Evolutionary conservation across 805 yeast species (phyloP).

Genomic region (Babjeviella inositovora): DNA sequence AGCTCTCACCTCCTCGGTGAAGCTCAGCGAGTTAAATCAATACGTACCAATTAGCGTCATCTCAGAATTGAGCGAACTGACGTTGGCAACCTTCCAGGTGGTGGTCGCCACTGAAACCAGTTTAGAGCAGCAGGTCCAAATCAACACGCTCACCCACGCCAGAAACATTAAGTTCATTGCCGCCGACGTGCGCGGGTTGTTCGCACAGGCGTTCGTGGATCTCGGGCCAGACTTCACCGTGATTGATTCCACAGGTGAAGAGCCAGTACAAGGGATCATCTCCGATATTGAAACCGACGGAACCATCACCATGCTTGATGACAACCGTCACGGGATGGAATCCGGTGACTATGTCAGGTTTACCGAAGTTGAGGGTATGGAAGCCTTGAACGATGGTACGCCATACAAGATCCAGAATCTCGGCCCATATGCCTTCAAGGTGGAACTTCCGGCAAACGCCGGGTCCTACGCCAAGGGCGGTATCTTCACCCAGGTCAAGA

Average conservation of each 20-base stretch:
- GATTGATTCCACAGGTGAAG: conserved; percentile 84
- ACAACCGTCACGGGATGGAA: conserved; percentile 82
- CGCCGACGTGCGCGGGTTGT: conserved; percentile 74
- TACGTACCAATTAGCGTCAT: conserved; percentile 78
- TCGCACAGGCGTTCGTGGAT: conserved; percentile 82
- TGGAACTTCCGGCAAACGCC: conserved; percentile 33
- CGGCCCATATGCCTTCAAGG: conserved; percentile 89
- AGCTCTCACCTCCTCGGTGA: conserved; percentile 53
- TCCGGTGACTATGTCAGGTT: conserved; percentile 87
- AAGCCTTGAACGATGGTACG: conserved; percentile 54
- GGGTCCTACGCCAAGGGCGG: conserved; percentile 77
- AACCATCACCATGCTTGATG: conserved; percentile 86
- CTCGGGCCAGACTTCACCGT: conserved; percentile 73
- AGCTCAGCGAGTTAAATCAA: conserved; percentile 68
- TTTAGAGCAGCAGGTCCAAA: conserved; percentile 56
- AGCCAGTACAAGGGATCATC: conserved; percentile 73
- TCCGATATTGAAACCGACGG: conserved; percentile 82
- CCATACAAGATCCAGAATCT: conserved; percentile 66
- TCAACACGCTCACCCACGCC: conserved; percentile 63
- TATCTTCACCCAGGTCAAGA: conserved; percentile 80
- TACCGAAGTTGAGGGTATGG: conserved; percentile 72
- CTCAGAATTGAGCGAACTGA: conserved; percentile 32
- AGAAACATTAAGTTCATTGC: conserved; percentile 65
- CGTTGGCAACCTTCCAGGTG: conserved; percentile 52
- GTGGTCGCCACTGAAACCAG: conserved; percentile 67